Evolutionary conservation across 1,284 basidiomycete genomes (phyloP), one percentile per base, ranked within the genome.

Genomic region (Neonothopanus nambi): DNA sequence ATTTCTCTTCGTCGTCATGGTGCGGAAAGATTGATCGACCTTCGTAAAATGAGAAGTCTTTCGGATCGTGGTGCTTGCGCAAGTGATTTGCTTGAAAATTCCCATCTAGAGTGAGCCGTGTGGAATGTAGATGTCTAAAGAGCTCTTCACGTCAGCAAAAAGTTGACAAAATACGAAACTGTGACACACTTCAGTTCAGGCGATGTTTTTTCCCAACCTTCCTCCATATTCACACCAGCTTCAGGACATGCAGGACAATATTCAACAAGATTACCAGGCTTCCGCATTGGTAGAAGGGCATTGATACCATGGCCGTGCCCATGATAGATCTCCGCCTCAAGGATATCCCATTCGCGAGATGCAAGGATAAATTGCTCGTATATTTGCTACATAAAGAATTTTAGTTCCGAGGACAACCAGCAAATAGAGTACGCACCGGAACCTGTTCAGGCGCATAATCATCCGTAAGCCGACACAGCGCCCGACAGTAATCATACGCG

Each of bases 251-350:
- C 44, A 0, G 47, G 50, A 49, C 66, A 68, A 24, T 50, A 40
- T 9, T 64, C 50, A 15, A 63, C 42, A 0, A 66, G 36, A 35
- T 56, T 59, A 0, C 58, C 60, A 0, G 49, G 33, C 13, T 21
- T 55, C 0, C 57, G 58, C 40, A 61, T 37, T 0, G 45, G 52
- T 17, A 68, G 46, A 7, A 63, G 5, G 0, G 8, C 9, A 35
- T 66, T 61, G 15, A 70, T 66, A 1, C 57, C 58, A 38, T 67
- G 63, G 8, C 43, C 54, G 20, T 67, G 65, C 18, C 68, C 68
- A 24, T 56, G 50, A 1, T 62, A 58, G 36, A 59, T 62, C 4
- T 36, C 48, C 0, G 59, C 55, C 6, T 51, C 51, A 5, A 69
- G 38, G 1, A 57, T 5, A 2, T 57, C 48, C 61, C 64, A 70